Base-by-base conservation (phyloP, 2,329 filamentous ascomycete species). In the Stachybotrys chlorohalonatus region DNA sequence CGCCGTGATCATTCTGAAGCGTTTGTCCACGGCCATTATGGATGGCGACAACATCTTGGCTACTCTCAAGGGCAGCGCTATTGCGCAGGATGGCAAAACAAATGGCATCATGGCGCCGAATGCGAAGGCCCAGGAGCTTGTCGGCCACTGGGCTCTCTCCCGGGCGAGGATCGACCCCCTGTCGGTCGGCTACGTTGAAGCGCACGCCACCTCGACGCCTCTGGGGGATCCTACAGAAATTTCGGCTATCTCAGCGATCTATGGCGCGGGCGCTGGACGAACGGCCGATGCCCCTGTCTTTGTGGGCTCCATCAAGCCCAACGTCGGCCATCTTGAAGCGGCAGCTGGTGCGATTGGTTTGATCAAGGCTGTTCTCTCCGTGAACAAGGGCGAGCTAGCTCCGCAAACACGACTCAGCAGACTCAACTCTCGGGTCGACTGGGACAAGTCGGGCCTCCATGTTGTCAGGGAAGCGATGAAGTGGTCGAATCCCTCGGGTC, bases 1-100 rank as follows among this genome's bases (percentile, higher is more conserved):
- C 6, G 73, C 68, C 1, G 63, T 67, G 0, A 57, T 80, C 0
- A 60, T 78, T 0, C 54, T 81, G 5, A 81, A 80, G 56, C 62
- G 59, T 2, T 62, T 79, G 7, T 66, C 59, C 15, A 58, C 66
- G 1, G 78, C 78, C 0, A 55, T 79, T 7, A 62, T 5, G 16
- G 53, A 62, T 56, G 56, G 59, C 31, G 55, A 62, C 51, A 31
- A 32, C 4, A 56, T 60, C 24, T 24, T 53, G 30, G 52, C 52
- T 5, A 47, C 30, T 11, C 52, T 53, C 42, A 53, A 53, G 46
- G 46, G 47, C 13, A 49, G 13, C 46, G 46, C 47, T 17, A 42
- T 53, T 9, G 47, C 46, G 11, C 52, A 53, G 17, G 52, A 53
- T 42, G 52, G 52, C 45, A 49, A 53, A 13, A 49, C 52, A 4